Conservation (phyloP, 2,329 filamentous ascomycete species). For the Thielaviopsis populi region DNA sequence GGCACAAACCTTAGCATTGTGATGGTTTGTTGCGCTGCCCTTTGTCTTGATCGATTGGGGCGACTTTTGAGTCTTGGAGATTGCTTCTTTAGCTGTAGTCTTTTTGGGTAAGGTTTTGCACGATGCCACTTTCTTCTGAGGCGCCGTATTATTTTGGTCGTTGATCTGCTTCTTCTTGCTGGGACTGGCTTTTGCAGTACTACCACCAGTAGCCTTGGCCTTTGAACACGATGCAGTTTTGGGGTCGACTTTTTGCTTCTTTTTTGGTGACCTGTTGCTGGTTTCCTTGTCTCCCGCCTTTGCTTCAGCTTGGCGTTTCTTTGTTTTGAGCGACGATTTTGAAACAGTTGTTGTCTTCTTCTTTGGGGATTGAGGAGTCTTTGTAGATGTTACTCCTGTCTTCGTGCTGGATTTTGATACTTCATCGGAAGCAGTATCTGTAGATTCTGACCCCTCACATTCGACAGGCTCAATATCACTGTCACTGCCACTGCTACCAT, state of each 20-base stretch:
- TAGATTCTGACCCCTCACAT: not conserved
- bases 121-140: not conserved
- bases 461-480: not conserved
- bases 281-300: not conserved
- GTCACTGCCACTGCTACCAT: not conserved
- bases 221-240: not conserved
- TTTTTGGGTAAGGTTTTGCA: not conserved
- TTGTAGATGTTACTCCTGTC: not conserved
- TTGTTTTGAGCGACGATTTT: not conserved
- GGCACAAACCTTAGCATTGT: not conserved
- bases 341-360: not conserved
- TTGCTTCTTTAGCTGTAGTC: not conserved
- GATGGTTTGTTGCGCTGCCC: not conserved
- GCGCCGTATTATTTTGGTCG: not conserved
- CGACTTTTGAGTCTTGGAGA: not conserved
- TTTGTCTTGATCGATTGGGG: not conserved
- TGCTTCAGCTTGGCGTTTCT: not conserved
- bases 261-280: not conserved
- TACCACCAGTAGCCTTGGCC: not conserved
- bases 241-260: not conserved
- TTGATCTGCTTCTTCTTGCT: not conserved
- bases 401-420: not conserved
- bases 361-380: not conserved
- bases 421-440: not conserved
- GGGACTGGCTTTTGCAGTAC: not conserved